Evolutionary conservation across 2,329 filamentous ascomycete genomes (phyloP), one percentile per base, ranked within the genome.

Genomic region (Hypoxylon sp.): DNA sequence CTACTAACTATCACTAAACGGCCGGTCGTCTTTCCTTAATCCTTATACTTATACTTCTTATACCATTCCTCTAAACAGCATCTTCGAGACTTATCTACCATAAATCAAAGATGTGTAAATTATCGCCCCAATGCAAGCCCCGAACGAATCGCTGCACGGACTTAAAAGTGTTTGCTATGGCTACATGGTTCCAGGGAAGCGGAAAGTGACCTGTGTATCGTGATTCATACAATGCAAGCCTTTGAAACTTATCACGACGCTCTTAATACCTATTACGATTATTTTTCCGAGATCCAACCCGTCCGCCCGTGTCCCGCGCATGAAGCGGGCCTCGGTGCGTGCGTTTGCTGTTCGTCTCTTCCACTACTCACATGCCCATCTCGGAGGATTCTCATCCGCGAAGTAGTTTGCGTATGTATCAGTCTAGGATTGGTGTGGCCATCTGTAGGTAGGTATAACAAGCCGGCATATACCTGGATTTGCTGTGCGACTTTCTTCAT

Each of bases 271-370:
- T 7, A n/a, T n/a, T n/a, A 39, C 41, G 30, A 47, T 37, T 60
- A 60, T 56, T 59, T 59, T 37, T 32, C 55, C 60, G 60, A 59
- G 47, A 58, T 51, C 47, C 50, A 24, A 37, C 24, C 39, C 32
- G 17, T 47, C n/a, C n/a, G n/a, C n/a, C n/a, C n/a, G n/a, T 28
- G 11, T 51, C 30, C 30, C 30, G 30, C 30, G 30, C 30, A 32
- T 32, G 5, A 3, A 8, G 30, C 30, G 30, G 30, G 5, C 6
- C 11, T 10, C 8, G 34, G 11, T 17, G 37, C 37, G 15, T 17
- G 39, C n/a, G 4, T 3, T 4, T n/a, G 15, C 39, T n/a, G n/a
- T 20, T 20, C 19, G 17, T 44, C 19, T 17, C 41, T 26, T 2
- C 39, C 1, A 20, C 4, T 10, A 15, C 7, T 6, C 41, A 24